Evolutionary conservation across 495 filamentous ascomycete genomes (phyloP).

Genomic region (Recurvomyces mirabilis): DNA sequence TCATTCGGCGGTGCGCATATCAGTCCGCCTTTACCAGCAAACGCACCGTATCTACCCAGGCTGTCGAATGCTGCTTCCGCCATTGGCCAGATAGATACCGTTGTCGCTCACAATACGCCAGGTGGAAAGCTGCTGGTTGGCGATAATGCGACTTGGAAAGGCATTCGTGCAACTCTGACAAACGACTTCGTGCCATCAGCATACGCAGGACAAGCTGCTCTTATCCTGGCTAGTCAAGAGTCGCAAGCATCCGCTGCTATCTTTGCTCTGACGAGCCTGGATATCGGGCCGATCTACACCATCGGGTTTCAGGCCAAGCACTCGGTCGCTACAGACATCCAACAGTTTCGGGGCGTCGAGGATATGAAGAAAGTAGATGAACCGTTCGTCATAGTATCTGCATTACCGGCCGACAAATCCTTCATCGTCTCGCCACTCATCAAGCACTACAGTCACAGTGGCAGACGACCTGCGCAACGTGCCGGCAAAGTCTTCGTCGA

Average conservation of each 20-base stretch:
- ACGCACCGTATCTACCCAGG: slow-evolving; percentile 46
- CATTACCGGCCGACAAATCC: slow-evolving; percentile 64
- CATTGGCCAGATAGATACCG: slow-evolving; percentile 71
- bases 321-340: slow-evolving; percentile 49
- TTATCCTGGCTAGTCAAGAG: slow-evolving; percentile 55
- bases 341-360: slow-evolving; percentile 71
- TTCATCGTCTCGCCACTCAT: slow-evolving; percentile 68
- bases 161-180: slow-evolving; percentile 66
- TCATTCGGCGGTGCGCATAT: slow-evolving; percentile 71
- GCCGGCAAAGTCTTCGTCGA: slow-evolving; percentile 70
- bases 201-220: slow-evolving; percentile 60
- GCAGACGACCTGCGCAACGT: slow-evolving; percentile 7
- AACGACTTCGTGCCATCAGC: slow-evolving; percentile 73
- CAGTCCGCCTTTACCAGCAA: slow-evolving; percentile 51
- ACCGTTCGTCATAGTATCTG: slow-evolving; percentile 71
- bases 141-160: slow-evolving; percentile 75
- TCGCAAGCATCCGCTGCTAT: slow-evolving; percentile 64
- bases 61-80: slow-evolving; percentile 61
- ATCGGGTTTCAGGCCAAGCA: slow-evolving; percentile 66
- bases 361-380: slow-evolving; percentile 62
- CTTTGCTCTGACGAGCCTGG: slow-evolving; percentile 64
- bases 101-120: slow-evolving; percentile 45
- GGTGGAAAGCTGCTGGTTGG: slow-evolving; percentile 41
- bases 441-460: slow-evolving; percentile 42
- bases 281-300: slow-evolving; percentile 67